Evolutionary conservation across 2,329 filamentous ascomycete genomes (phyloP).

Genomic region (Alternaria sp.): DNA sequence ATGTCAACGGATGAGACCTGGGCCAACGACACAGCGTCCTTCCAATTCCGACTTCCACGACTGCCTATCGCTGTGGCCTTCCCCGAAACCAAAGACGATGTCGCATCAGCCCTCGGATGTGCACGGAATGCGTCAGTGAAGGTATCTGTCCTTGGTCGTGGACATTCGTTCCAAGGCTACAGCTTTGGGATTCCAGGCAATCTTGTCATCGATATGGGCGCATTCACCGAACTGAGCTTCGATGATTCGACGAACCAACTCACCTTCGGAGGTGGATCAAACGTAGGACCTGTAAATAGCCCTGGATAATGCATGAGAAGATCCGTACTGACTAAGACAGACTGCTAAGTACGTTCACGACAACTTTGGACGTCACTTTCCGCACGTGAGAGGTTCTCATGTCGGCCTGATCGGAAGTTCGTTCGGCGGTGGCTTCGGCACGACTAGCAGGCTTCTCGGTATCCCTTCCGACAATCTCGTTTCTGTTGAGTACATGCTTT

Average conservation of each 20-base stretch:
- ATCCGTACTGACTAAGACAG: background rate
- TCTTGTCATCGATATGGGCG: conserved; percentile 17
- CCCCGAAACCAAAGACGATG: conserved; percentile 12
- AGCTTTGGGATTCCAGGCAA: conserved; percentile 20
- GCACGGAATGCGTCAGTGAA: conserved; percentile 22
- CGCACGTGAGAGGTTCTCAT: conserved; percentile 21
- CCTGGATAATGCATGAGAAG: background rate
- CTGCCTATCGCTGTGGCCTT: conserved; percentile 18
- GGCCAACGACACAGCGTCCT: conserved; percentile 19
- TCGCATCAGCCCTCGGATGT: conserved; percentile 17
- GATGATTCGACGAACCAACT: conserved; percentile 19
- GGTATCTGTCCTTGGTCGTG: conserved; percentile 16
- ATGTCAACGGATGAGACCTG: conserved; percentile 17
- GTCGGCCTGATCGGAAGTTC: conserved; percentile 16
- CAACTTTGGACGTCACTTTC: conserved; percentile 14
- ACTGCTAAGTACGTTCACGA: conserved; percentile 18
- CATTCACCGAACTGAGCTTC: conserved; percentile 19
- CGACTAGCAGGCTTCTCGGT: conserved; percentile 17
- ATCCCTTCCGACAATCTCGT: conserved; percentile 20
- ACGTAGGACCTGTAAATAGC: conserved; percentile 12
- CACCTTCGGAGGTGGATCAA: conserved; percentile 20
- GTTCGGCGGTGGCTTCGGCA: conserved; percentile 21
- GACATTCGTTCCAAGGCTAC: conserved; percentile 24
- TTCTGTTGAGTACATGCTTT: conserved; percentile 21
- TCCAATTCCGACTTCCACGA: conserved; percentile 18